Base-by-base conservation (phyloP, 768 basidiomycete species). In the Dacryopinax spathularia region DNA sequence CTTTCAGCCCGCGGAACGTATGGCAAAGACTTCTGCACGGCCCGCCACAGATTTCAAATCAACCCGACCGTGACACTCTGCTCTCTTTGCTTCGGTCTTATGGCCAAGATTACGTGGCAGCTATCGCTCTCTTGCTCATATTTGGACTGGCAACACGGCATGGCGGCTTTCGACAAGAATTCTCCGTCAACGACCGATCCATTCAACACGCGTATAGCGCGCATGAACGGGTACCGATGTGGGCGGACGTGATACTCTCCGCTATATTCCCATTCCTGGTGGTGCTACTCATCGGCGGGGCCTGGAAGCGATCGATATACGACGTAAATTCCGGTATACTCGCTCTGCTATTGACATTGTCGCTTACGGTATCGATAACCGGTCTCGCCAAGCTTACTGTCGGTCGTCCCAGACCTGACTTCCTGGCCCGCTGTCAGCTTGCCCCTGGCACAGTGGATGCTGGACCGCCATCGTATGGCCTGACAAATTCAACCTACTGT, bases 401-500 rank as follows among this genome's bases (percentile, higher is more conserved):
- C 43, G 93, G 93, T 25, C 83, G 93, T 15, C 92, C 93, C 10
- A 83, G 93, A 16, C 93, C 92, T 84, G 87, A 89, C 72, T 64
- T 88, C 18, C 76, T 89, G 64, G 77, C 79, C 65, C 81, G 88
- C 12, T 95, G 92, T 71, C 80, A 84, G 34, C 91, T 91, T 3
- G 73, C 71, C 31, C 59, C 78, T 0, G 89, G 85, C 2, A 78
- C 87, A 2, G 75, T 73, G 1, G 87, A 96, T 69, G 82, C 85
- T 29, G 48, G 48, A 2, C 29, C 29, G 4, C 71, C 78, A 0
- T 69, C 75, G 0, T 95, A 82, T 67, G 88, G 89, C 0, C 76
- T 98, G 7, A 84, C 85, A 0, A 84, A 79, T n/a, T 82, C 80
- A 61, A 79, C 81, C 4, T 84, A 95, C 62, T 99, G 96, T 73